Evolutionary conservation across 495 filamentous ascomycete species (phyloP).

Genomic region (Xylaria bambusicola): DNA sequence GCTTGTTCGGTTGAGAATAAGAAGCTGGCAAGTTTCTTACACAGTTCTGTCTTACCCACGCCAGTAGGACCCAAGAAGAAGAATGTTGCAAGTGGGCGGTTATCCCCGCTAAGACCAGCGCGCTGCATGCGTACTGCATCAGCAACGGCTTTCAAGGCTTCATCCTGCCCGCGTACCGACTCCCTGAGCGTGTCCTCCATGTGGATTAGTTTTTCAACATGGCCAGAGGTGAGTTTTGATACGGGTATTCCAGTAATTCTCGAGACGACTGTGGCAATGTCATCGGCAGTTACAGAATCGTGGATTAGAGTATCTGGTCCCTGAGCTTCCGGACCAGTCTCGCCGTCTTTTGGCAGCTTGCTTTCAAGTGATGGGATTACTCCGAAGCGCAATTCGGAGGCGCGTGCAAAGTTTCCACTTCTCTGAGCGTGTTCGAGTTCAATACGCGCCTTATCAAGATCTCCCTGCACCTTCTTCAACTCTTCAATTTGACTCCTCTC

Average conservation of each 20-base stretch:
- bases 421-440: constrained; percentile 88
- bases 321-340: constrained; percentile 39
- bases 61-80: constrained; percentile 98
- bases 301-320: constrained; percentile 69
- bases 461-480: constrained; percentile 82
- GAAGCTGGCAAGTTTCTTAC: constrained; percentile 93
- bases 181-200: constrained; percentile 91
- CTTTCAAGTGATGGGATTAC: constrained; percentile 78
- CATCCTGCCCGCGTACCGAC: constrained; percentile 89
- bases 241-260: constrained; percentile 90
- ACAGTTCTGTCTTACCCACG: constrained; percentile 95
- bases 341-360: constrained; percentile 77
- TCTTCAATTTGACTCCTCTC: constrained; percentile 80
- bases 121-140: constrained; percentile 94
- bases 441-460: constrained; percentile 78
- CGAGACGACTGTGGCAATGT: constrained; percentile 90
- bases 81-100: constrained; percentile 88
- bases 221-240: constrained; percentile 85
- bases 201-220: constrained; percentile 85
- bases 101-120: constrained; percentile 87
- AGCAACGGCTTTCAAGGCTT: constrained; percentile 85
- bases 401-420: constrained; percentile 86
- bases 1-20: constrained; percentile 89
- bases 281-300: constrained; percentile 89
- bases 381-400: constrained; percentile 84